Conservation (phyloP, 345 rosid genomes). For the Sisymbrium irio region DNA sequence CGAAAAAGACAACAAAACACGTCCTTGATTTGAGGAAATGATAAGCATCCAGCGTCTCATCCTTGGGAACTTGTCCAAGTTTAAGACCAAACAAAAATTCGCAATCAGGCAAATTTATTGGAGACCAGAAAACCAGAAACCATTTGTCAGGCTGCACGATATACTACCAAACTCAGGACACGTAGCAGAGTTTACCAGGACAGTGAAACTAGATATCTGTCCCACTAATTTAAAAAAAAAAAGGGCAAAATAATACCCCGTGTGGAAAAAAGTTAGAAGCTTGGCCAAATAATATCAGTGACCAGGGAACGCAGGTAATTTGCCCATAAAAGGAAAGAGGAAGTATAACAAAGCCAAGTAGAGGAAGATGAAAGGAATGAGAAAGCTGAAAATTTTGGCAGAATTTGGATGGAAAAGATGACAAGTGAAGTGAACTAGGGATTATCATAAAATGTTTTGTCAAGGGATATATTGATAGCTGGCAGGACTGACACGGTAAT, state of each 20-base stretch:
- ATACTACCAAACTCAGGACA: slow-evolving; percentile 4
- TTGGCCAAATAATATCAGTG: background rate
- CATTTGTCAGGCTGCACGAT: background rate
- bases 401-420: background rate
- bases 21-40: slow-evolving; percentile 4
- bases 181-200: background rate
- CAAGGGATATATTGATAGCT: background rate
- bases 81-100: background rate
- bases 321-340: slow-evolving; percentile 4
- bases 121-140: background rate
- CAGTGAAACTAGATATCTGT: background rate
- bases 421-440: background rate
- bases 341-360: background rate
- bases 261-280: slow-evolving; percentile 1
- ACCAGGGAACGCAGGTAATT: background rate
- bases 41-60: background rate
- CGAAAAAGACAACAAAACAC: background rate
- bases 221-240: background rate
- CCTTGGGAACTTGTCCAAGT: slow-evolving; percentile 18
- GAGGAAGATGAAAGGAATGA: slow-evolving; percentile 17
- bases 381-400: slow-evolving; percentile 2
- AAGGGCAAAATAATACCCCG: background rate
- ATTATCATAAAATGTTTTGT: background rate
- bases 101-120: background rate
- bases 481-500: background rate